A percentile compares a stretch with the other conserved stretches of the same genome.
Evolutionary conservation across 2,329 filamentous ascomycete species (phyloP).

Genomic region (Phaeosphaeriaceae sp.): DNA sequence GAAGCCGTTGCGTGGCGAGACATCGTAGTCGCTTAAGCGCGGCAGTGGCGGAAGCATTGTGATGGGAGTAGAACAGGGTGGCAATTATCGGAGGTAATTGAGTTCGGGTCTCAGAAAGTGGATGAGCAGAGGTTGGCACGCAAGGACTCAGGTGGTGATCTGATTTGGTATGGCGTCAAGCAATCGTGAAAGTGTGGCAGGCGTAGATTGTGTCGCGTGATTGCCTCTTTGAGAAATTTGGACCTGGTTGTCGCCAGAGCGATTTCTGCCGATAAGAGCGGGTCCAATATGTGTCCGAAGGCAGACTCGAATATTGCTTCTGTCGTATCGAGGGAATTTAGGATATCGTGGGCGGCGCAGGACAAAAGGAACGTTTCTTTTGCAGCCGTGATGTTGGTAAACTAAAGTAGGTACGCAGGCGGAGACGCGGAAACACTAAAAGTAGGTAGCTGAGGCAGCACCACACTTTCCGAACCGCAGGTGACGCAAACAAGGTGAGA

Average conservation of each 20-base stretch:
- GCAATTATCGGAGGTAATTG: not conserved
- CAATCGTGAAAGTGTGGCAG: not conserved
- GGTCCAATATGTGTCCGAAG: not conserved
- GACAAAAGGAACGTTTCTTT: slow-evolving; percentile 18
- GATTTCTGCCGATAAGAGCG: not conserved
- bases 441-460: slow-evolving; percentile 1
- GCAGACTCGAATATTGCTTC: not conserved
- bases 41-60: slow-evolving; percentile 54
- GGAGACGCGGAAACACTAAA: slow-evolving; percentile 14
- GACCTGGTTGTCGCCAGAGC: not conserved
- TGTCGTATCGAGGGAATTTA: not conserved
- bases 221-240: not conserved
- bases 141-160: not conserved
- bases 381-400: slow-evolving; percentile 14
- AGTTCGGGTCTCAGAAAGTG: not conserved
- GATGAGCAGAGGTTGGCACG: not conserved
- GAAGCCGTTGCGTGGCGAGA: slow-evolving; percentile 83
- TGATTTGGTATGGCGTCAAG: not conserved
- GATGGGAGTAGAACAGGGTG: slow-evolving; percentile 1
- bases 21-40: slow-evolving; percentile 75
- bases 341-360: slow-evolving; percentile 7
- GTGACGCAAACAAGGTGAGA: slow-evolving; percentile 6
- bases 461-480: slow-evolving; percentile 2
- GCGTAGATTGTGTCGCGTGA: slow-evolving; percentile 5
- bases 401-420: slow-evolving; percentile 11